Base-by-base conservation (phyloP, 2,329 filamentous ascomycete species). In the Penicillium concentricum region DNA sequence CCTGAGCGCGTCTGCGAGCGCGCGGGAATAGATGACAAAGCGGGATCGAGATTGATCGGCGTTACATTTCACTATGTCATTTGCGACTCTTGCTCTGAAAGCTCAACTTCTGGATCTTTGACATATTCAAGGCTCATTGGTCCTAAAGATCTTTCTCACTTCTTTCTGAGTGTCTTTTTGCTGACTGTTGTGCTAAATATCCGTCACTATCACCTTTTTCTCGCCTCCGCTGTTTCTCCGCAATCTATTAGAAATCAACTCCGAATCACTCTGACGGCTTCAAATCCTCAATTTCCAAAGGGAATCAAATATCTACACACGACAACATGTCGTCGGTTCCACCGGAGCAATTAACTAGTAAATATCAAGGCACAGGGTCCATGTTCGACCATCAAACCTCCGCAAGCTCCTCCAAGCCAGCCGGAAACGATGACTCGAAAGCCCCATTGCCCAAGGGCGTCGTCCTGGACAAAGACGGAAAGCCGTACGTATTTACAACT, bases 381-480 rank as follows among this genome's bases (percentile, higher is more conserved):
- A 62, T 66, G 16, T 67, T 56, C 60, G 57, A n/a, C 39, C 56
- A 58, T 15, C 46, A 54, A 53, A 57, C 48, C n/a, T 34, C 59
- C 26, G 45, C 61, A n/a, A 59, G 57, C 37, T 59, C 61, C 4
- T 61, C 65, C 6, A 59, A 63, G 18, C 61, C 64, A 26, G 42
- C 67, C 13, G 61, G 64, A 59, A 64, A 71, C 35, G 61, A 63
- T 34, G 59, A 67, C 28, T 30, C 57, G n/a, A 67, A 72, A 54
- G 59, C 67, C 28, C 70, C 70, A 34, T 61, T 74, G 20, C 74
- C 76, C n/a, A 78, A 76, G 44, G 78, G 78, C n/a, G 74, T 80
- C n/a, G 75, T 80, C 2, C 68, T 81, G 45, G 79, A 75, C 55
- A 78, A 79, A 60, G 77, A 80, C 67, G 79, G 79, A 52, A 81